Evolutionary conservation across 2,329 filamentous ascomycete species (phyloP).

Genomic region (Aspergillus calidoustus): DNA sequence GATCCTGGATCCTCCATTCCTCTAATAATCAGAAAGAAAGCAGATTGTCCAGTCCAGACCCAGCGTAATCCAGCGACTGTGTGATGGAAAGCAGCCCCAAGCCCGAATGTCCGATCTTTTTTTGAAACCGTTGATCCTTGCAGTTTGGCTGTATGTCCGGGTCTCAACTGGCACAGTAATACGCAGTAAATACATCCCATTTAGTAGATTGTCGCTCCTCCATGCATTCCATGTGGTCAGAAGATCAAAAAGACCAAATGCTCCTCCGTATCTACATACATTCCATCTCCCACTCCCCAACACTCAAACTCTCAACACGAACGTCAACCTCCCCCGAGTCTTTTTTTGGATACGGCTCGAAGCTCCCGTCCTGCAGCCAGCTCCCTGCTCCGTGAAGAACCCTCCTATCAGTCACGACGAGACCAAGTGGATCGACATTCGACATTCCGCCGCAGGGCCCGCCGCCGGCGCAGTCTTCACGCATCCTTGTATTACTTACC

Average conservation of each 20-base stretch:
- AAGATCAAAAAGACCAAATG: not conserved
- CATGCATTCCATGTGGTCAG: not conserved
- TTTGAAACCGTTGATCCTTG: not conserved
- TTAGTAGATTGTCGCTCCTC: not conserved
- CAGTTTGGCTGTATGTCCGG: not conserved
- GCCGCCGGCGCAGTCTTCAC: not conserved
- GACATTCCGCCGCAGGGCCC: not conserved
- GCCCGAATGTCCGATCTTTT: not conserved
- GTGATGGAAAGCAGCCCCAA: not conserved
- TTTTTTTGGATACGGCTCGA: constrained; percentile 7
- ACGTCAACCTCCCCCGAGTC: not conserved
- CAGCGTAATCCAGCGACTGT: not conserved
- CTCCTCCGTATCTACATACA: not conserved
- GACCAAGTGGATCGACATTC: not conserved
- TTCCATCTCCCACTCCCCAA: not conserved
- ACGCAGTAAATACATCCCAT: not conserved
- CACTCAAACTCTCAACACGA: not conserved
- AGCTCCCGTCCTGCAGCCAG: not conserved
- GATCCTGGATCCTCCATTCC: not conserved
- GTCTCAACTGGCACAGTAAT: not conserved
- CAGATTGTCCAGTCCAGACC: not conserved
- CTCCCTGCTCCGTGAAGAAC: not conserved
- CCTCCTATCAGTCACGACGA: not conserved
- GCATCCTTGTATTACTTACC: not conserved
- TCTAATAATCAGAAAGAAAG: not conserved